Evolutionary conservation across 1,284 basidiomycete genomes (phyloP), one percentile per base, ranked within the genome.

Genomic region (Fistulinella cinereoalba): DNA sequence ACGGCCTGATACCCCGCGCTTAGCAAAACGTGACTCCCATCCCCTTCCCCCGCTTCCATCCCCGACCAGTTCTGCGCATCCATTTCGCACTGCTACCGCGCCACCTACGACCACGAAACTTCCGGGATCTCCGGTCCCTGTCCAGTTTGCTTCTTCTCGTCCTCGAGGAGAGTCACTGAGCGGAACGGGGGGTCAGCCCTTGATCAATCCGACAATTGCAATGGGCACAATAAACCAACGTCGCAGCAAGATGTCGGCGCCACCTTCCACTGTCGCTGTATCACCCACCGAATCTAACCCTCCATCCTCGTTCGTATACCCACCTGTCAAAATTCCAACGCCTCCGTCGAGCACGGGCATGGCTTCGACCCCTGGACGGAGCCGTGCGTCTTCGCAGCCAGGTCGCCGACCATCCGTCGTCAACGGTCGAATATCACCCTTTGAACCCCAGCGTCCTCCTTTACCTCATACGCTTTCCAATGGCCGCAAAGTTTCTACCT

Each of bases 211-310:
- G 10, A 76, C 81, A 1, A 79, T 81, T 18, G 71, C 61, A 21
- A 76, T 81, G 63, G 80, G 88, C 24, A 81, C 83, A 19, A 85
- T 91, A 52, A 78, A 72, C 32, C 83, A 84, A 57, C 77, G 89
- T 49, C 72, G 88, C 49, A 73, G 68, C 34, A 87, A 85, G 62
- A 66, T 74, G 23, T 80, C 81, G 29, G 75, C 78, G 5, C 80
- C 83, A 33, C 77, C 81, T 13, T 61, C 67, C 25, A 68, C 65
- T 15, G 50, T 52, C n/a, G 72, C 75, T 43, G 69, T 80, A 22
- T 83, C 84, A 9, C 82, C 83, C 10, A 72, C 74, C 22, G 81
- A 81, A 37, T 81, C 81, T 6, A 73, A 70, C 8, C 48, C 60
- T 6, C 71, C 75, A 23, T 79, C 76, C 19, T 68, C 69, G 37